Percentiles rank a stretch among this genome's conserved stretches.
These are phyloP conservation scores for Colletotrichum cuscutae DNA, from an alignment of 2,329 filamentous ascomycete genomes.

Conservation along the genomic window DNA sequence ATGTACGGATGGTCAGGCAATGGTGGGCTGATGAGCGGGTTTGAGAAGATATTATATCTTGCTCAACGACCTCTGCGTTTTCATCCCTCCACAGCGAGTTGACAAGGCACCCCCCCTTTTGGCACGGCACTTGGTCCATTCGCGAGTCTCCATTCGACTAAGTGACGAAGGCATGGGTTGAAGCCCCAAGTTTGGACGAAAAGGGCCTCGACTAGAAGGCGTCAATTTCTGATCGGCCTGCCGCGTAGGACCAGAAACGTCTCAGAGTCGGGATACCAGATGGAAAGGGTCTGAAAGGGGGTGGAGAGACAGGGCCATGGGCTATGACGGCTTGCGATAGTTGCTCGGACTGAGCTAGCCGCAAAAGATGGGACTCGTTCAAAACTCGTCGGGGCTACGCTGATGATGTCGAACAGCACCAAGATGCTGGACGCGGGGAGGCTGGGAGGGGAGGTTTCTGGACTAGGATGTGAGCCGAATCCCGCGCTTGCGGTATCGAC, in stretches of 20 bases:
- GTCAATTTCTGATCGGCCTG: slow-evolving; percentile 25
- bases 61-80: slow-evolving; percentile 12
- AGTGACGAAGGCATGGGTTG: slow-evolving; percentile 8
- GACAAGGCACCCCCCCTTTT: slow-evolving; percentile 7
- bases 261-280: slow-evolving; percentile 14
- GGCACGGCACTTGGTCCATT: neutral
- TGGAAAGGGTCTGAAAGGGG: slow-evolving; percentile 23
- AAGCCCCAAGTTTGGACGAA: slow-evolving; percentile 23
- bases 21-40: slow-evolving; percentile 31
- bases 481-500: neutral
- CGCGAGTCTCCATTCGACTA: neutral
- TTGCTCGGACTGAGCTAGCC: slow-evolving; percentile 25
- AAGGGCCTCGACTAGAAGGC: slow-evolving; percentile 11
- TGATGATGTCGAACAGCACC: slow-evolving; percentile 1
- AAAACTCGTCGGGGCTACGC: slow-evolving; percentile 4
- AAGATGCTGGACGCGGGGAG: slow-evolving; percentile 1
- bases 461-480: slow-evolving; percentile 16
- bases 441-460: neutral
- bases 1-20: slow-evolving; percentile 10
- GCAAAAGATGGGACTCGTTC: slow-evolving; percentile 19
- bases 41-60: slow-evolving; percentile 37
- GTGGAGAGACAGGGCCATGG: slow-evolving; percentile 11
- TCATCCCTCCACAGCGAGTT: slow-evolving; percentile 2
- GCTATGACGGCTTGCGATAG: slow-evolving; percentile 21
- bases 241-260: slow-evolving; percentile 27